Base-by-base conservation (phyloP, 768 basidiomycete genomes). In the Amanita subjunquillea region DNA sequence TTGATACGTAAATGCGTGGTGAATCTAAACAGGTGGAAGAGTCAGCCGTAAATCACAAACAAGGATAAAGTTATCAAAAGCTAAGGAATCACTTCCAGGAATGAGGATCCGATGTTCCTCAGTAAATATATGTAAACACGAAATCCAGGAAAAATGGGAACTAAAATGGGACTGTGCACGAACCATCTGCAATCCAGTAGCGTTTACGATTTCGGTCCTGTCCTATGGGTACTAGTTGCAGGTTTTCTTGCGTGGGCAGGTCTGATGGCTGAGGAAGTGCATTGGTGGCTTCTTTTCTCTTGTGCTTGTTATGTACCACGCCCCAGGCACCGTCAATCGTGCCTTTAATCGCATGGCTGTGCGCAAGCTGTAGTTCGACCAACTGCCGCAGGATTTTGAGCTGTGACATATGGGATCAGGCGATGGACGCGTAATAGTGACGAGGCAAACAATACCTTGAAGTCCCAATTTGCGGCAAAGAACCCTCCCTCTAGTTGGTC, bases 161-260 rank as follows among this genome's bases (percentile, higher is more conserved):
- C 54, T 42, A 57, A 59, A 63, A 65, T 44, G 65, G 56, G 66
- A 68, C 70, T 64, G 67, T 66, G 73, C 74, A 89, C 90, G 76
- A 74, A 93, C 90, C 87, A 80, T 92, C 91, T 64, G 78, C 78
- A 58, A 85, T 68, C 91, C 91, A 93, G 68, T 82, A 93, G 48
- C 91, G 85, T 66, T 79, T 87, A 58, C 86, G 79, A 48, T 76
- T 74, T 48, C 64, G 66, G 64, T 93, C 91, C 62, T 89, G 87
- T 41, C 91, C 91, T 23, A 91, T 63, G 15, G 91, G 90, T 51
- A 77, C 57, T 44, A 87, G 69, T 54, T 80, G 78, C 47, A 92
- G 69, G 40, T 68, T 75, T 59, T 82, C 80, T 62, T 77, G 80
- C 60, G 82, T 86, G 55, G 73, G 72, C n/a, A 82, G 76, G 65